Conservation (phyloP, 306 rosid species). For the Castanospermum australe region DNA sequence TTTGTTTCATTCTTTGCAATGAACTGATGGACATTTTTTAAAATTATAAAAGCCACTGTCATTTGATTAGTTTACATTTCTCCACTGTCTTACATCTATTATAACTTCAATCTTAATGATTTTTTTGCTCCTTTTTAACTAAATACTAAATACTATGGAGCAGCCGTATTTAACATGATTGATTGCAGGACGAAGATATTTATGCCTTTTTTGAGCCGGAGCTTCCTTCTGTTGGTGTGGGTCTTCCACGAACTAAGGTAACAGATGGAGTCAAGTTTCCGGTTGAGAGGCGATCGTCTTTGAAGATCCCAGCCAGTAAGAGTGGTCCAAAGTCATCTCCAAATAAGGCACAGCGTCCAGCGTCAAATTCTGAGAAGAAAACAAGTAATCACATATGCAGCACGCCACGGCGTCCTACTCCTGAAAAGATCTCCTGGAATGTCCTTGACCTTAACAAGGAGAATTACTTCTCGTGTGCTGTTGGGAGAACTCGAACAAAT, state of each 20-base stretch:
- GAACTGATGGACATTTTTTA: neutral
- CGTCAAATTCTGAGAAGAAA: slow-evolving; percentile 57
- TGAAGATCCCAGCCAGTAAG: slow-evolving; percentile 49
- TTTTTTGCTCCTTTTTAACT: neutral
- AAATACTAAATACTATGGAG: neutral
- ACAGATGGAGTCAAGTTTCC: slow-evolving; percentile 56
- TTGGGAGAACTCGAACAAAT: slow-evolving; percentile 70
- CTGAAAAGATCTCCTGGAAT: slow-evolving; percentile 84
- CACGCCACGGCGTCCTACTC: slow-evolving; percentile 39
- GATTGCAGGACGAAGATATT: slow-evolving; percentile 84
- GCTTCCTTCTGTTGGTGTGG: slow-evolving; percentile 48
- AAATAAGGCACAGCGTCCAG: slow-evolving; percentile 39
- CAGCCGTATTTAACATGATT: slow-evolving; percentile 5
- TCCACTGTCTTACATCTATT: neutral
- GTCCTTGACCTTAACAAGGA: slow-evolving; percentile 91
- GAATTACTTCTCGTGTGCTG: slow-evolving; percentile 94
- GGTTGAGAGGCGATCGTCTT: slow-evolving; percentile 53
- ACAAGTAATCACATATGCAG: slow-evolving; percentile 42
- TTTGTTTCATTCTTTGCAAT: neutral
- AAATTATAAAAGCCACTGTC: neutral
- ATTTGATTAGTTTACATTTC: neutral
- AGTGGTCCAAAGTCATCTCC: slow-evolving; percentile 57
- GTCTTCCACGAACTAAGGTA: slow-evolving; percentile 54
- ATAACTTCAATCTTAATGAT: neutral
- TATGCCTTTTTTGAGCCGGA: slow-evolving; percentile 93